Evolutionary conservation across 2,329 filamentous ascomycete genomes (phyloP), one percentile per base, ranked within the genome.

Genomic region (Ascochyta clinopodiicola): DNA sequence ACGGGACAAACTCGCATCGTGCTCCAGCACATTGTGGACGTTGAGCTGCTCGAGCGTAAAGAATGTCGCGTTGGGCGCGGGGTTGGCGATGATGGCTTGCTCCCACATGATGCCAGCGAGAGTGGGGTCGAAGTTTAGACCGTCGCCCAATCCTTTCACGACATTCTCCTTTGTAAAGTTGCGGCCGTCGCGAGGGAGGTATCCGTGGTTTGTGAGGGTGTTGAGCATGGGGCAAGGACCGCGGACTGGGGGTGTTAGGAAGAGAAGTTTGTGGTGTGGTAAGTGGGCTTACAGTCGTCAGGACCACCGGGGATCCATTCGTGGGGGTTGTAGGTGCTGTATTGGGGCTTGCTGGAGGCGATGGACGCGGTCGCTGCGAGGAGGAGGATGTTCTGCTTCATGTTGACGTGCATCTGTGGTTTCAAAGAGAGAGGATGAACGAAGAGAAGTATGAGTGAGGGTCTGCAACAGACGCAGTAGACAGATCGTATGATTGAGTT

Each of bases 1-100:
- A 24, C 82, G 81, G 36, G 78, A 81, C 22, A 81, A 50, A 55
- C 79, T 81, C 7, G 77, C 80, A 47, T 83, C 81, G 48, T 82
- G 81, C 51, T 83, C 80, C 6, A 83, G 67, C 15, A 83, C 63
- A 49, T 81, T 79, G 68, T 82, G 81, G 0, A 69, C 70, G 45
- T 77, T 78, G 9, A 83, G 75, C 13, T 81, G 68, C 39, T 82
- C 74, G 9, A 70, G 62, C 0, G 66, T 69, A 51, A 69, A 70
- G 58, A 66, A 69, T 2, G 67, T 69, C 8, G 67, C 66, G 34
- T 71, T 71, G 3, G 67, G 67, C 13, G 63, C 56, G 0, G 66
- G 67, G 40, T 71, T 71, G 17, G 58, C 63, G 29, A 68, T 60
- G n/a, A 80, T 56, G 37, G 79, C 82, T 48, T 75, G 70, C 6